Evolutionary conservation across 208 protist genomes (phyloP).

Genomic region (Leishmania turanica): DNA sequence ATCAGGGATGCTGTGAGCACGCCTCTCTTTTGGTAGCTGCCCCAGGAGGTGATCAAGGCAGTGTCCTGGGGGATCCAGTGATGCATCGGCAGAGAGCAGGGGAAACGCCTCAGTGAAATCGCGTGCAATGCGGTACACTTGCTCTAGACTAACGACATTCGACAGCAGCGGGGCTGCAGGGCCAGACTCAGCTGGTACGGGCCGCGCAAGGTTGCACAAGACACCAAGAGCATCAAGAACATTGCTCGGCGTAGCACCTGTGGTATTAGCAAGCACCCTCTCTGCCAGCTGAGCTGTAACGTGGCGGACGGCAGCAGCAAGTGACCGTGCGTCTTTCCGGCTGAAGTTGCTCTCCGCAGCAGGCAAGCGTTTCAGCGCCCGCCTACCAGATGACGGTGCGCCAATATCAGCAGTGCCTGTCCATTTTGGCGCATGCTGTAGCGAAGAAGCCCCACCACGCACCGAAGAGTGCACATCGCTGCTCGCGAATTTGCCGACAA

Average conservation of each 20-base stretch:
- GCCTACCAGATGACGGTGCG: not conserved
- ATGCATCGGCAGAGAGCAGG: slow-evolving; percentile 3
- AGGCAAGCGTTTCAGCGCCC: not conserved
- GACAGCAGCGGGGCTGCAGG: not conserved
- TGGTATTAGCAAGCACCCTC: slow-evolving; percentile 2
- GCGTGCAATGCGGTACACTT: not conserved
- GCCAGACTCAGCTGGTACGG: not conserved
- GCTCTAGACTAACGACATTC: not conserved
- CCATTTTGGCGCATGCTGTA: not conserved
- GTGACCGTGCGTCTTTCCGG: not conserved
- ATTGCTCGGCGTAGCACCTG: not conserved
- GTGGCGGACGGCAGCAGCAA: not conserved
- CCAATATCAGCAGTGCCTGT: not conserved
- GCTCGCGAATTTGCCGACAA: slow-evolving; percentile 12
- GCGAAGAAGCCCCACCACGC: not conserved
- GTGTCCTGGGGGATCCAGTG: slow-evolving; percentile 18
- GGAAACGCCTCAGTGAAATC: slow-evolving; percentile 2
- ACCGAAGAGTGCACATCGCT: not conserved
- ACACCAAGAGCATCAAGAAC: slow-evolving; percentile 12
- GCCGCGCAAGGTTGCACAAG: not conserved
- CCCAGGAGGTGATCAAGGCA: slow-evolving; percentile 12
- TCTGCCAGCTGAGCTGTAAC: not conserved
- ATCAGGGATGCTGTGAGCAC: slow-evolving; percentile 9
- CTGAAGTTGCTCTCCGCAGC: not conserved
- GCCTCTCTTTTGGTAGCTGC: not conserved